These are phyloP conservation scores for Bombardia bombarda DNA, from an alignment of 495 filamentous ascomycete species.

Conservation along the genomic window DNA sequence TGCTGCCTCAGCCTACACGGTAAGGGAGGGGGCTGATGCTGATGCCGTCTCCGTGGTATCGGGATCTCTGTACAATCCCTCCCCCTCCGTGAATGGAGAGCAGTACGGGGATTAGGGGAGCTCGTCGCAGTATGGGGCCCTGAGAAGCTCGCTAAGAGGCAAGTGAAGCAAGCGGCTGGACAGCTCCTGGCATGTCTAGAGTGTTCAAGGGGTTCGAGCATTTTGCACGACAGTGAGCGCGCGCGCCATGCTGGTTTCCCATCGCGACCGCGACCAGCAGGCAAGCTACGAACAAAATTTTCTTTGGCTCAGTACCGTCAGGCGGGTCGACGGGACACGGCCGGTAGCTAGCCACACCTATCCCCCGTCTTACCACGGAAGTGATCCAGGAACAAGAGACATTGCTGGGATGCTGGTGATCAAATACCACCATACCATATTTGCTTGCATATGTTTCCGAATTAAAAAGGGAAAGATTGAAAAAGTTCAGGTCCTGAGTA, in stretches of 20 bases:
- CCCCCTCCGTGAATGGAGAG: no score
- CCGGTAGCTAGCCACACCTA: slow-evolving; percentile 3
- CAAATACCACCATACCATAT: neutral
- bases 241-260: neutral
- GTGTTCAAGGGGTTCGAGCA: neutral
- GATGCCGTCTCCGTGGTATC: no score
- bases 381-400: slow-evolving; percentile 1
- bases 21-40: no score
- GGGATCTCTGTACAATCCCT: no score
- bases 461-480: slow-evolving; percentile 14
- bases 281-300: neutral
- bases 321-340: slow-evolving; percentile 7
- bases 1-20: no score
- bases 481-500: no score
- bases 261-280: neutral
- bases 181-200: no score
- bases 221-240: neutral
- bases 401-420: neutral
- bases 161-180: no score
- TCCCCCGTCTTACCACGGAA: no score
- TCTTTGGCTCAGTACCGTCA: slow-evolving; percentile 1
- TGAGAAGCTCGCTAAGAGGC: no score
- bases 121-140: no score
- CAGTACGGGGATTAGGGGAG: no score
- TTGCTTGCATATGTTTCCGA: neutral